Evolutionary conservation across 495 filamentous ascomycete genomes (phyloP), one percentile per base, ranked within the genome.

Genomic region (Penicillium soppii): DNA sequence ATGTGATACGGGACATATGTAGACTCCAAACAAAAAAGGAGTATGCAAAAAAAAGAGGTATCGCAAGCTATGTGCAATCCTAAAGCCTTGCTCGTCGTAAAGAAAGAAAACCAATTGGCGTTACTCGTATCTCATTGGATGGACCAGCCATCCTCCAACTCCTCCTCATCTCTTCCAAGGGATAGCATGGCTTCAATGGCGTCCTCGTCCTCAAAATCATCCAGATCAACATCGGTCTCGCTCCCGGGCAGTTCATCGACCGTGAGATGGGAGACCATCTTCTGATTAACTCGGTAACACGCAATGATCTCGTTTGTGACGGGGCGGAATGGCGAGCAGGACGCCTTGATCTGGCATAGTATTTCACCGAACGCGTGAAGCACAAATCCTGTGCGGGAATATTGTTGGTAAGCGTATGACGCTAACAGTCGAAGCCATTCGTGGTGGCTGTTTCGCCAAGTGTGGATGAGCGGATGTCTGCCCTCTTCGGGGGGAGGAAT

Each of bases 331-430:
- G 67, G 51, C 30, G 50, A 39, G 9, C 44, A 58, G 7, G 54
- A 56, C 0, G 82, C 77, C 60, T 92, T 92, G 13, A 92, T 74
- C 25, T 75, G 69, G 5, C 79, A 82, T 0, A 92, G 66, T 50
- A 83, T 79, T 13, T 73, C 73, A 0, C 85, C 87, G 8, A 84
- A 84, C 32, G 89, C 82, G 44, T 80, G 73, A 73, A 88, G 88
- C 10, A 77, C 70, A 40, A 89, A 80, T 8, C 46, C 71, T 1
- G 53, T 66, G 0, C 53, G 49, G 39, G 75, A 70, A 38, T 68
- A 73, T 33, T 61, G 52, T 32, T 69, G 67, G 58, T 88, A 90
- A 3, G 75, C 66, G 2, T 69, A 72, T 3, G 86, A 88, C 1
- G 89, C 88, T 52, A 86, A 77, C 7, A 90, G 50, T 6, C 71